Percentiles rank a stretch among this genome's conserved stretches.
Evolutionary conservation across 2,329 filamentous ascomycete genomes (phyloP).

Genomic region (Epichloe typhina): DNA sequence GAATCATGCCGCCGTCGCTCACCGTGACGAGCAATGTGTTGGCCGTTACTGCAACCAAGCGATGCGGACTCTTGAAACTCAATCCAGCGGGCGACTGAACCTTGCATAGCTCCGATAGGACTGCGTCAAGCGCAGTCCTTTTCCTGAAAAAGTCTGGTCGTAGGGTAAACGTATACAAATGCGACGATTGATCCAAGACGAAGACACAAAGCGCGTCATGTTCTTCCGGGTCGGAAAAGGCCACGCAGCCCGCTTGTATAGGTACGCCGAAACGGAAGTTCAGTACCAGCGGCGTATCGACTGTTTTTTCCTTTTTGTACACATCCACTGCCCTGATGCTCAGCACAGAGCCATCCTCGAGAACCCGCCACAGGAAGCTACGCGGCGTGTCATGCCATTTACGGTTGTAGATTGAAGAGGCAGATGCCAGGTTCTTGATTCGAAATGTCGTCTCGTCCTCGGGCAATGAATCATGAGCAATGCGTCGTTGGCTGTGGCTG

Average conservation of each 20-base stretch:
- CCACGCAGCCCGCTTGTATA: slow-evolving; percentile 66
- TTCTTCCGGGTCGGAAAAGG: slow-evolving; percentile 66
- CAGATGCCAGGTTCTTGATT: slow-evolving; percentile 57
- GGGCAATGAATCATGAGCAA: slow-evolving; percentile 19
- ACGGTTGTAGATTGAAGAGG: slow-evolving; percentile 77
- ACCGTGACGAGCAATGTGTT: slow-evolving; percentile 69
- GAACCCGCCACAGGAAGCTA: slow-evolving; percentile 80
- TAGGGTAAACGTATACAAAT: slow-evolving; percentile 73
- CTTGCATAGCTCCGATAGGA: slow-evolving; percentile 65
- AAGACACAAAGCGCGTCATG: slow-evolving; percentile 69
- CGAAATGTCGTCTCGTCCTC: slow-evolving; percentile 67
- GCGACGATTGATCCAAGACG: slow-evolving; percentile 64
- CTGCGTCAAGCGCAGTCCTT: slow-evolving; percentile 54
- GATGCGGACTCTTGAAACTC: slow-evolving; percentile 65
- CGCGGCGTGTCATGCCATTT: slow-evolving; percentile 62
- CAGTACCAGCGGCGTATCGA: slow-evolving; percentile 62
- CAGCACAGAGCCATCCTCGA: slow-evolving; percentile 67
- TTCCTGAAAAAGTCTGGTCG: slow-evolving; percentile 71
- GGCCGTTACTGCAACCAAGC: slow-evolving; percentile 60
- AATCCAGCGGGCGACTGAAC: slow-evolving; percentile 60
- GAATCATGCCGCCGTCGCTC: slow-evolving; percentile 63
- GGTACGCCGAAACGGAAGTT: slow-evolving; percentile 63
- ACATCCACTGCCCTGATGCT: slow-evolving; percentile 77
- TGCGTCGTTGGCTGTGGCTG: slow-evolving; percentile 29
- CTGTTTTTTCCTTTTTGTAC: slow-evolving; percentile 49